Conservation (phyloP, 345 rosid species). For the Psidium guajava region DNA sequence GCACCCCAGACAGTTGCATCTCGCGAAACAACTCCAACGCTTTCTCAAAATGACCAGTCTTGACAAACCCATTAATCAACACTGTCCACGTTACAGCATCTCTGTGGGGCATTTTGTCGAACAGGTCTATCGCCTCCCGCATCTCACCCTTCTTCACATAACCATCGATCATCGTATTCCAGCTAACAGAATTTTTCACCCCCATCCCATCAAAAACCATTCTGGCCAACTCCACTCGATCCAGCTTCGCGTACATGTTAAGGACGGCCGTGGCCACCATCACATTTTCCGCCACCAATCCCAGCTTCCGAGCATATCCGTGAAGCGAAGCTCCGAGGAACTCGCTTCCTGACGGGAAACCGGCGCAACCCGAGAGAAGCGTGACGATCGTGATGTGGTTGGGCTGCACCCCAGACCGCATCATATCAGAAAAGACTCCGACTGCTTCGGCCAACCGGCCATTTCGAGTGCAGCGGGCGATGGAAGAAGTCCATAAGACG, state of each 20-base stretch:
- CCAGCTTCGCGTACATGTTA: slow-evolving; percentile 48
- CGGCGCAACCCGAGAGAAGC: slow-evolving; percentile 43
- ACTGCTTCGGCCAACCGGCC: slow-evolving; percentile 47
- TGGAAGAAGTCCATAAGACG: slow-evolving; percentile 66
- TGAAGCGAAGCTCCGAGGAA: slow-evolving; percentile 44
- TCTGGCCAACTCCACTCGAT: slow-evolving; percentile 30
- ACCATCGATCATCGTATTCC: slow-evolving; percentile 76
- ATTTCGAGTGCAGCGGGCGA: slow-evolving; percentile 46
- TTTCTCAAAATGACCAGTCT: slow-evolving; percentile 31
- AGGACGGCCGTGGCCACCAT: slow-evolving; percentile 64
- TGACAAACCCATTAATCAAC: slow-evolving; percentile 59
- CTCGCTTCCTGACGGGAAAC: slow-evolving; percentile 18
- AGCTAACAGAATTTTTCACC: slow-evolving; percentile 38
- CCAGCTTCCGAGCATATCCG: slow-evolving; percentile 48
- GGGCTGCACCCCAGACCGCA: slow-evolving; percentile 39
- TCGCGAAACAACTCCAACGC: slow-evolving; percentile 52
- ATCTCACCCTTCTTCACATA: slow-evolving; percentile 34
- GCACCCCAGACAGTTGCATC: slow-evolving; percentile 45
- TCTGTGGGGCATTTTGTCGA: slow-evolving; percentile 50
- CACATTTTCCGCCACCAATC: slow-evolving; percentile 32
- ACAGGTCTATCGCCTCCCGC: slow-evolving; percentile 30
- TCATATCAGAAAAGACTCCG: slow-evolving; percentile 44
- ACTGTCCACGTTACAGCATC: slow-evolving; percentile 66
- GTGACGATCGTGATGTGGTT: slow-evolving; percentile 52
- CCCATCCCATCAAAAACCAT: slow-evolving; percentile 44